Conservation (phyloP, 495 filamentous ascomycete species). For the Halenospora varia region DNA sequence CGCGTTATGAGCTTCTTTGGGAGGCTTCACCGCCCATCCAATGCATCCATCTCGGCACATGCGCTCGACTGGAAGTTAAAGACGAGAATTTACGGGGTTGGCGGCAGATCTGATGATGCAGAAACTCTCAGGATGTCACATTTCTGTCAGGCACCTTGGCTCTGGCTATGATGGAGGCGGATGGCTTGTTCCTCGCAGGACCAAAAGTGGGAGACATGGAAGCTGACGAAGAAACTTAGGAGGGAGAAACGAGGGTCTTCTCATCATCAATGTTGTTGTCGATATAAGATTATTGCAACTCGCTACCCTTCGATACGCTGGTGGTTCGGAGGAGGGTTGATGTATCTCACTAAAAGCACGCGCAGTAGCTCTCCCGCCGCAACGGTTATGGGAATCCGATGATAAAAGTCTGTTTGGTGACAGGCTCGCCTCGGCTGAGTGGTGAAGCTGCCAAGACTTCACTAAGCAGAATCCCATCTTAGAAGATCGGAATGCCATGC, state of each 20-base stretch:
- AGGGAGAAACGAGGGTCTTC: no score
- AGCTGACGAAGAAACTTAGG: no score
- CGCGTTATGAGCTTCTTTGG: conserved; percentile 1
- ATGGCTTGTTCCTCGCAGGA: neutral
- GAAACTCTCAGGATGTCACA: neutral
- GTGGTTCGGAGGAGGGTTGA: neutral
- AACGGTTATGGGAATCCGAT: conserved; percentile 12
- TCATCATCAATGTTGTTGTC: no score
- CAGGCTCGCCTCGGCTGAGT: neutral
- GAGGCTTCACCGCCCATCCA: conserved; percentile 10
- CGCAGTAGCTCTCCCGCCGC: conserved; percentile 15
- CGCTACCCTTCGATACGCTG: neutral
- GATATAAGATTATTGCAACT: neutral
- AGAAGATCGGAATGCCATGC: conserved; percentile 10
- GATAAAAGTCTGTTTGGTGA: neutral
- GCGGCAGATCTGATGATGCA: conserved; percentile 6
- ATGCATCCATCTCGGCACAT: conserved; percentile 1
- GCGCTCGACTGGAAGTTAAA: neutral
- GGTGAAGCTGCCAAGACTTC: neutral
- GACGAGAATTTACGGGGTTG: neutral
- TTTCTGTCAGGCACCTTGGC: neutral
- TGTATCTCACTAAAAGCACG: neutral
- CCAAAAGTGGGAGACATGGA: neutral
- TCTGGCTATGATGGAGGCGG: neutral
- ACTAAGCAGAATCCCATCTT: conserved; percentile 15